phyloP scores from a whole-genome alignment of 106 monocot species.

The Allium fistulosum region DNA sequence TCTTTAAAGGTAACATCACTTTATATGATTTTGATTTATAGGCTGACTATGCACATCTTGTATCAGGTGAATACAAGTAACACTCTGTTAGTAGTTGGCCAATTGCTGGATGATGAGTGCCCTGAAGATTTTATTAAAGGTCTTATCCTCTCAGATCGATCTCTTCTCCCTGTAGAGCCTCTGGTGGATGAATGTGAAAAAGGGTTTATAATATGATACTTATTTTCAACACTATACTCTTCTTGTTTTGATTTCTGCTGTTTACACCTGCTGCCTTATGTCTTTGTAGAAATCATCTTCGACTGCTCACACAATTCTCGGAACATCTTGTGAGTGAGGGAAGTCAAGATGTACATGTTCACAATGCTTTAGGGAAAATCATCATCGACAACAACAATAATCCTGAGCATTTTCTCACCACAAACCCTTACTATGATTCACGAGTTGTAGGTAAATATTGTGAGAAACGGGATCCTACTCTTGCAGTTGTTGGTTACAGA shows the following conservation, averaged over 20 bases:
- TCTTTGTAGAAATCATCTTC: slow-evolving; percentile 58
- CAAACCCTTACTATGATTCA: slow-evolving; percentile 93
- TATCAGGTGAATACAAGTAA: slow-evolving; percentile 80
- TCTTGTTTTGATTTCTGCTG: neutral
- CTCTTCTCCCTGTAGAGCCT: slow-evolving; percentile 91
- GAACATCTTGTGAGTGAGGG: slow-evolving; percentile 96
- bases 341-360: slow-evolving; percentile 98
- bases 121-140: slow-evolving; percentile 98
- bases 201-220: slow-evolving; percentile 29
- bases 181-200: slow-evolving; percentile 98
- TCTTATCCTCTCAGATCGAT: slow-evolving; percentile 93
- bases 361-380: slow-evolving; percentile 90
- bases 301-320: slow-evolving; percentile 79
- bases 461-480: slow-evolving; percentile 94
- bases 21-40: neutral
- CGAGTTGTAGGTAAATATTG: slow-evolving; percentile 96
- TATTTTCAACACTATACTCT: neutral
- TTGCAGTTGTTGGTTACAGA: slow-evolving; percentile 95
- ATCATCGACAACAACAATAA: slow-evolving; percentile 95
- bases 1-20: slow-evolving; percentile 5
- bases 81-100: slow-evolving; percentile 89
- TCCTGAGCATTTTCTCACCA: slow-evolving; percentile 90
- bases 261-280: slow-evolving; percentile 7
- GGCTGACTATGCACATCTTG: neutral
- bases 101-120: slow-evolving; percentile 93